Conservation (phyloP, 768 basidiomycete species). For the Leccinum disarticulatum region DNA sequence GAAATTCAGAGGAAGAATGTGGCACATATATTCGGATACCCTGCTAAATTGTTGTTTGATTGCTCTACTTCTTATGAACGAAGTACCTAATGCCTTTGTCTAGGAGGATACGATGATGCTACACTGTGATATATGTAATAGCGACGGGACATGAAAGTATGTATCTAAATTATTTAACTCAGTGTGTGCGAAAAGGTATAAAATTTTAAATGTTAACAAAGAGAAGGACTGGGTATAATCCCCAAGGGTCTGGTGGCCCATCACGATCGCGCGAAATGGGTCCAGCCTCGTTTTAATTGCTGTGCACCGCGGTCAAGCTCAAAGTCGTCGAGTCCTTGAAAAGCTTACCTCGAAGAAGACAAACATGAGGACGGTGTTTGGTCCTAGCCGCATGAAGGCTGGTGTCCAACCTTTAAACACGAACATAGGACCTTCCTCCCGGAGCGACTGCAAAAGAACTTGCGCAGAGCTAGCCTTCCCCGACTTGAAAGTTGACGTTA, state of each 20-base stretch:
- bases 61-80: not conserved
- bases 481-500: constrained; percentile 41
- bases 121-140: not conserved
- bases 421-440: constrained; percentile 73
- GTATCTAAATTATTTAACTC: not conserved
- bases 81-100: constrained; percentile 8
- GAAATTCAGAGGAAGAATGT: too few relatives aligned
- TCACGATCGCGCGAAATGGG: constrained; percentile 9
- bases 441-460: constrained; percentile 58
- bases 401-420: constrained; percentile 91
- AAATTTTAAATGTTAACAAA: constrained; percentile 1
- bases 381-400: constrained; percentile 79
- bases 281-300: constrained; percentile 75
- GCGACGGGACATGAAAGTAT: constrained; percentile 9
- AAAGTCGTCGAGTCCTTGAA: not conserved
- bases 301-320: constrained; percentile 28
- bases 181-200: constrained; percentile 2
- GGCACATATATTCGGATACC: too few relatives aligned
- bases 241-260: not conserved
- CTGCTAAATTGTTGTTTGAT: too few relatives aligned
- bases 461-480: constrained; percentile 46
- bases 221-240: constrained; percentile 1
- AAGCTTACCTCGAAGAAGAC: constrained; percentile 76
- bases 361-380: constrained; percentile 82
- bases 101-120: constrained; percentile 10